Evolutionary conservation across 805 yeast genomes (phyloP).

Genomic region (Schwanniomyces yamadae): DNA sequence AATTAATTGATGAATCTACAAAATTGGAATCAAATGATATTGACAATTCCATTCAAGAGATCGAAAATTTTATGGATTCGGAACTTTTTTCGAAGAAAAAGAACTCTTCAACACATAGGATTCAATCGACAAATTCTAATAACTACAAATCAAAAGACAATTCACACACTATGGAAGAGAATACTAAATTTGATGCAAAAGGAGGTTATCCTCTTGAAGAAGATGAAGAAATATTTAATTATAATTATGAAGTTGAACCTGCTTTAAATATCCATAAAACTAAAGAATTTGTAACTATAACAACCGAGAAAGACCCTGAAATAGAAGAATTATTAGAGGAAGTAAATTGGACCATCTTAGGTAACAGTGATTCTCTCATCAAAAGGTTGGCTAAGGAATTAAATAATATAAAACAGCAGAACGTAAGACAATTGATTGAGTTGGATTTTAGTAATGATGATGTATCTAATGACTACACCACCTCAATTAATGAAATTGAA

Average conservation of each 20-base stretch:
- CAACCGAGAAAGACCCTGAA: conserved; percentile 38
- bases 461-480: conserved; percentile 31
- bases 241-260: conserved; percentile 10
- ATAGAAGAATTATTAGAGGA: conserved; percentile 72
- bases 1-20: conserved; percentile 16
- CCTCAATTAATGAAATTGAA: conserved; percentile 35
- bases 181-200: background rate
- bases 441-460: conserved; percentile 36
- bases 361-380: conserved; percentile 58
- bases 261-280: conserved; percentile 17
- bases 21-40: conserved; percentile 11
- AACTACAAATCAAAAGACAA: background rate
- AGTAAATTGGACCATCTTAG: conserved; percentile 71
- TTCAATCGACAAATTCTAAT: no score
- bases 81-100: conserved; percentile 20
- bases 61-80: conserved; percentile 38
- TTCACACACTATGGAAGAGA: background rate
- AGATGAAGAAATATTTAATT: conserved; percentile 9
- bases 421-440: conserved; percentile 47
- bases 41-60: conserved; percentile 39
- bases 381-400: conserved; percentile 59
- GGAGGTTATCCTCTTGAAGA: conserved; percentile 13
- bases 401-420: conserved; percentile 59
- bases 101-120: background rate
- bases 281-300: conserved; percentile 3